A percentile compares a stretch with the other conserved stretches of the same genome.
phyloP scores from a whole-genome alignment of 495 filamentous ascomycete species.

The Geoglossum glabrum region DNA sequence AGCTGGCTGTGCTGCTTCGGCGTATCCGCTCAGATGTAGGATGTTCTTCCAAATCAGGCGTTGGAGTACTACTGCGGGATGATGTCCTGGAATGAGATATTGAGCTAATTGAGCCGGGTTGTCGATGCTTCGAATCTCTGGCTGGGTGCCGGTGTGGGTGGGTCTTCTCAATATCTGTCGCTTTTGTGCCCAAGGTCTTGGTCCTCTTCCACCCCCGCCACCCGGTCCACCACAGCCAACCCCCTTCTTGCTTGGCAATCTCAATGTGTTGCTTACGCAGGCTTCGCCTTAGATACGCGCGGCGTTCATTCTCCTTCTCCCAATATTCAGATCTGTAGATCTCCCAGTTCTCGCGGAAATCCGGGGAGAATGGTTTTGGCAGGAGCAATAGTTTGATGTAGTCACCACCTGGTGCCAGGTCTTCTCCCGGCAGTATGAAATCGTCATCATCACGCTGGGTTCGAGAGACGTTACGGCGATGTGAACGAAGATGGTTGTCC shows the following conservation, averaged over 20 bases:
- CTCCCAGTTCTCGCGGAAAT: conserved; percentile 96
- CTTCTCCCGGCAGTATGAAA: conserved; percentile 40
- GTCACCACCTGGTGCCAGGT: conserved; percentile 73
- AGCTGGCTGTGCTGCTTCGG: conserved; percentile 3
- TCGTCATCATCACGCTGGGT: conserved; percentile 32
- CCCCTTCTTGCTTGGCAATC: conserved; percentile 43
- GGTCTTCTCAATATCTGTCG: conserved; percentile 18
- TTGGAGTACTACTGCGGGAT: conserved; percentile 28
- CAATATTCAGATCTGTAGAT: conserved; percentile 82
- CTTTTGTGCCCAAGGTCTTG: not conserved
- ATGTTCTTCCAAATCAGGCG: conserved; percentile 24
- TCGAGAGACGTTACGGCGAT: not conserved
- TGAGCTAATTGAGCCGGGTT: conserved; percentile 5
- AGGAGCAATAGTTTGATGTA: conserved; percentile 77
- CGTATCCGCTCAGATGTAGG: conserved; percentile 2
- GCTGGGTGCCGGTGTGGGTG: conserved; percentile 16
- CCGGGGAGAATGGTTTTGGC: conserved; percentile 84
- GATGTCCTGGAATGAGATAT: conserved; percentile 12
- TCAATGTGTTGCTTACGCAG: conserved; percentile 42
- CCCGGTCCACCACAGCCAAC: conserved; percentile 64
- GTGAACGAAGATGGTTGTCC: not conserved
- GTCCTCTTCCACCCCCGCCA: conserved; percentile 35
- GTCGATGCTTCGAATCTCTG: conserved; percentile 19
- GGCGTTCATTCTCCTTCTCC: conserved; percentile 88
- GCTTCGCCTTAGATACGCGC: conserved; percentile 47